phyloP scores from a whole-genome alignment of 2,329 filamentous ascomycete species.

The Sarocladiaceae sp. region DNA sequence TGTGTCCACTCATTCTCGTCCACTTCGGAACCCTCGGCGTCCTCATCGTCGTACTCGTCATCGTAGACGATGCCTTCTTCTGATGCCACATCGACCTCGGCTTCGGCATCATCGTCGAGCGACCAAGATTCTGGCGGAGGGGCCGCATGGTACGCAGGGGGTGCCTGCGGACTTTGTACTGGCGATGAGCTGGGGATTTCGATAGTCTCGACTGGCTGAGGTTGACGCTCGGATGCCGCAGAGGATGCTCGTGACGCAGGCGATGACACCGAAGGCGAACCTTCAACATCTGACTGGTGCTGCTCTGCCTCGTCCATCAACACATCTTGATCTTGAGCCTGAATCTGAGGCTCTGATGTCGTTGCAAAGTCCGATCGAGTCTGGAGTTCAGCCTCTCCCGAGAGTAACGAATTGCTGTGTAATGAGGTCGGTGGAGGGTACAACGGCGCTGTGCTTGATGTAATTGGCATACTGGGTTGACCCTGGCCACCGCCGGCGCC shows the following conservation, averaged over 20 bases:
- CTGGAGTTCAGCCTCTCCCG: neutral
- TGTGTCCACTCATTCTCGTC: slow-evolving; percentile 12
- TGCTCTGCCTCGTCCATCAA: neutral
- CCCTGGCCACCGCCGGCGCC: neutral
- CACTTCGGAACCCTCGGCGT: slow-evolving; percentile 12
- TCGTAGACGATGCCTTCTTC: neutral
- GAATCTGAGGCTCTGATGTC: neutral
- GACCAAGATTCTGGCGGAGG: neutral
- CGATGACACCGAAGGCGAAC: neutral
- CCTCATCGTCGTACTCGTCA: slow-evolving; percentile 9
- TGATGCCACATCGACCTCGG: neutral
- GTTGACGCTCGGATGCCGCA: neutral
- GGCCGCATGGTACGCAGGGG: neutral
- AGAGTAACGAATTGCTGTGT: neutral
- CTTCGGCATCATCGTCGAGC: neutral
- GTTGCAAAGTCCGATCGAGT: no score
- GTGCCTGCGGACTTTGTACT: neutral
- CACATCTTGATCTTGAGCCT: neutral
- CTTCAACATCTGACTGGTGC: neutral
- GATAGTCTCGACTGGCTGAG: slow-evolving; percentile 10
- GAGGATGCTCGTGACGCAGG: neutral
- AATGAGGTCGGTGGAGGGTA: no score
- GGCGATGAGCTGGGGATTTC: slow-evolving; percentile 12
- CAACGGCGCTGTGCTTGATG: neutral
- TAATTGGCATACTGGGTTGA: neutral